Conservation (phyloP, 202 grass and related monocot species). For the Zoysia matrella region DNA sequence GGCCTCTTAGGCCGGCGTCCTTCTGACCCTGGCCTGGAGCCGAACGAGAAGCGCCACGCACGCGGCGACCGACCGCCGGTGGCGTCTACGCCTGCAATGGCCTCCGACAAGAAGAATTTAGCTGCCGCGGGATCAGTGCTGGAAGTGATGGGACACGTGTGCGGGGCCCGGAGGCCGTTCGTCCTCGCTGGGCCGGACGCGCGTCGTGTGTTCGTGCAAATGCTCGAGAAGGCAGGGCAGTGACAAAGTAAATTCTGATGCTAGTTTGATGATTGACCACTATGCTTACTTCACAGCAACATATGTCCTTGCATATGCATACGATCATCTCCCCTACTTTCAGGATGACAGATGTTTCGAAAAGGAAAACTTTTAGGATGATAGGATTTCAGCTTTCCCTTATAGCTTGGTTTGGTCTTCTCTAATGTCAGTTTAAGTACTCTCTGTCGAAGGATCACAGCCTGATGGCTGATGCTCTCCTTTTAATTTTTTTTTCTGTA, state of each 20-base stretch:
- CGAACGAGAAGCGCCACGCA: neutral
- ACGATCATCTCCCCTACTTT: neutral
- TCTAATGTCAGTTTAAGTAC: neutral
- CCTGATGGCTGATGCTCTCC: neutral
- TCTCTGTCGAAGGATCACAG: neutral
- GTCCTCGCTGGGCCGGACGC: neutral
- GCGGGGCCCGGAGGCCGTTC: neutral
- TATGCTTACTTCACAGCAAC: neutral
- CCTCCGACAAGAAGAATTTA: neutral
- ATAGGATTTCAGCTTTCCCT: neutral
- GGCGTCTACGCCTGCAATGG: neutral
- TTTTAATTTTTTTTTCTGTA: neutral
- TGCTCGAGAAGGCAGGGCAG: neutral
- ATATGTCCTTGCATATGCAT: neutral
- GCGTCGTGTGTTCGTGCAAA: slow-evolving; percentile 35
- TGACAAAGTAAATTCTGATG: neutral
- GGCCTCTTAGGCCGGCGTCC: too few relatives aligned
- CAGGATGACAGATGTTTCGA: too few relatives aligned
- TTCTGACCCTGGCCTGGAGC: too few relatives aligned
- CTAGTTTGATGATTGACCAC: neutral
- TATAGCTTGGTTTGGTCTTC: neutral
- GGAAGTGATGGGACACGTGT: neutral
- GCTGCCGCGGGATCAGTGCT: neutral
- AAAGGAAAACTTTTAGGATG: too few relatives aligned
- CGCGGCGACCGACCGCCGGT: neutral